Evolutionary conservation across 1,284 basidiomycete genomes (phyloP).

Genomic region (Trichosporon asahii): DNA sequence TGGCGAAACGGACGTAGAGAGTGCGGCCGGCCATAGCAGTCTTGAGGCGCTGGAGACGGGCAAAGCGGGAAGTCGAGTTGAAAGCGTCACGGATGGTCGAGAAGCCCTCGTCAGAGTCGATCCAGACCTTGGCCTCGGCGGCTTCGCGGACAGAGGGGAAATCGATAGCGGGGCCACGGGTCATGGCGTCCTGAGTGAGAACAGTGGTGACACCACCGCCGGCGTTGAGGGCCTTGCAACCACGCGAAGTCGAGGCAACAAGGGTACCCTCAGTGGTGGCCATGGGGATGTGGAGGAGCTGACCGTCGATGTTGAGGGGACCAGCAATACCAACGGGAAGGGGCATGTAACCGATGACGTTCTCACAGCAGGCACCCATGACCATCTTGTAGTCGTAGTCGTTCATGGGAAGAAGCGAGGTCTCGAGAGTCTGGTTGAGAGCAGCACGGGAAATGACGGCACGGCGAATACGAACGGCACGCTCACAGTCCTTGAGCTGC

Average conservation of each 20-base stretch:
- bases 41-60: conserved; percentile 75
- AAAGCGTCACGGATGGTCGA: conserved; percentile 76
- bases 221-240: conserved; percentile 95
- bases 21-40: conserved; percentile 84
- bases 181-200: conserved; percentile 92
- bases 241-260: conserved; percentile 94
- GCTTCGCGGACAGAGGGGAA: conserved; percentile 80
- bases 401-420: conserved; percentile 74
- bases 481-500: conserved; percentile 76
- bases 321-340: conserved; percentile 95
- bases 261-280: conserved; percentile 98
- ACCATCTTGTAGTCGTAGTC: conserved; percentile 93
- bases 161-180: conserved; percentile 94
- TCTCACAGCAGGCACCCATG: conserved; percentile 97
- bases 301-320: conserved; percentile 86
- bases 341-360: conserved; percentile 96
- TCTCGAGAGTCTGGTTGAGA: conserved; percentile 77
- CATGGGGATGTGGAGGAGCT: conserved; percentile 90
- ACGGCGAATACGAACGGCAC: conserved; percentile 82
- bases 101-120: conserved; percentile 80
- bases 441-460: conserved; percentile 90
- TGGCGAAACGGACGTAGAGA: conserved; percentile 92
- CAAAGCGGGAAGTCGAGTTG: conserved; percentile 90
- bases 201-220: conserved; percentile 95
- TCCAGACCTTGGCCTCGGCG: conserved; percentile 81